Conservation (phyloP, 148 eudicot species). For the Camellia sinensis region DNA sequence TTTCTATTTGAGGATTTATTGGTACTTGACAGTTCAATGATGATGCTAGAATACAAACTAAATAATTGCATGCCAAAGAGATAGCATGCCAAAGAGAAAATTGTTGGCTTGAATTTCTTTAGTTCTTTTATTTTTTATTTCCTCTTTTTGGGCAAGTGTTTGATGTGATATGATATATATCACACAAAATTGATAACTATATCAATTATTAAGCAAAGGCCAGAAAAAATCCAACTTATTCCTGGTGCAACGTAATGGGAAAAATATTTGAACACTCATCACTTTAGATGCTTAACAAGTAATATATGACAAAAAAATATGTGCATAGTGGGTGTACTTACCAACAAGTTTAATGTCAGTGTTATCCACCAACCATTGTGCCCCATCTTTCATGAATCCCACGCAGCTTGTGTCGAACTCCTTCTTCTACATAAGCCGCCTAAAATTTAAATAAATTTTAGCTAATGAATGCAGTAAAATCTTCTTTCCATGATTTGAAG, state of each 20-base stretch:
- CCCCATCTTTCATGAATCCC: conserved; percentile 90
- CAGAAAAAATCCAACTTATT: no score
- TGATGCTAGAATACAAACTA: no score
- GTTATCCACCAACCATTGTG: conserved; percentile 86
- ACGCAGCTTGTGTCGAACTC: conserved; percentile 87
- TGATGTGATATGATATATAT: background rate
- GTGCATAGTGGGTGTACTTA: conserved; percentile 29
- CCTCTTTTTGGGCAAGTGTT: background rate
- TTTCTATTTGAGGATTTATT: no score
- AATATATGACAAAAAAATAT: background rate
- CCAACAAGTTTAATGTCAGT: conserved; percentile 97
- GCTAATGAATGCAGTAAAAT: no score
- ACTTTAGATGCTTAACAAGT: background rate
- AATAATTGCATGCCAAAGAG: background rate
- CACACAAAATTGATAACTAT: background rate
- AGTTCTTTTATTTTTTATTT: no score
- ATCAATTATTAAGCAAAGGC: no score
- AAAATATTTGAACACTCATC: no score
- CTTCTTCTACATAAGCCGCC: conserved; percentile 71
- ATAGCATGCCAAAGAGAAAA: background rate
- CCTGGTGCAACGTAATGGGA: background rate
- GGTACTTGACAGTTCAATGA: no score
- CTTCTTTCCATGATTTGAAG: background rate
- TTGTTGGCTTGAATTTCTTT: no score
- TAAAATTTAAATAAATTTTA: no score